A percentile compares a stretch with the other conserved stretches of the same genome.
These are phyloP conservation scores for Coniosporium apollinis DNA, from an alignment of 495 filamentous ascomycete species.

Conservation along the genomic window DNA sequence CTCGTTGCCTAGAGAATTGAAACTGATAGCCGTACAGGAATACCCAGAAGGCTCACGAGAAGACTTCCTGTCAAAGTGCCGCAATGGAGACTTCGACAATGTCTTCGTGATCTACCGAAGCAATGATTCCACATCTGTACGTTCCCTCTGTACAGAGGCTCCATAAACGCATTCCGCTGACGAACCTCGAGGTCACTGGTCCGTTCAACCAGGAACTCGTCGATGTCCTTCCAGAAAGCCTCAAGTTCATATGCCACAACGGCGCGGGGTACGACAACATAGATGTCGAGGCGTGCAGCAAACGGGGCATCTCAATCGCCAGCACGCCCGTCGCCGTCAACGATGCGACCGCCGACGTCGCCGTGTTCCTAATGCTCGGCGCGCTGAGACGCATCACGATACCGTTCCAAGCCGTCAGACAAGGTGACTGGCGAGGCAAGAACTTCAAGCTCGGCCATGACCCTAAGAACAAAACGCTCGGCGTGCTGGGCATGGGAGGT, in stretches of 20 bases:
- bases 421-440: slow-evolving; percentile 36
- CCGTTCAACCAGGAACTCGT: slow-evolving; percentile 21
- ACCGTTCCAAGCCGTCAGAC: slow-evolving; percentile 41
- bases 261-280: slow-evolving; percentile 26
- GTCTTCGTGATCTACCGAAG: slow-evolving; percentile 22
- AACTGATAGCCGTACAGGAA: slow-evolving; percentile 7
- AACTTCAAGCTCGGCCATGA: slow-evolving; percentile 27
- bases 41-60: slow-evolving; percentile 16
- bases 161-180: too few species aligned
- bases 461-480: slow-evolving; percentile 21
- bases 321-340: slow-evolving; percentile 23
- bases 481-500: slow-evolving; percentile 74
- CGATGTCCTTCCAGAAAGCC: slow-evolving; percentile 12
- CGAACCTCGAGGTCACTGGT: slow-evolving; percentile 11
- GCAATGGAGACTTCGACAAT: slow-evolving; percentile 16
- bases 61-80: slow-evolving; percentile 19
- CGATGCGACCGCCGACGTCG: slow-evolving; percentile 20
- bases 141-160: background rate
- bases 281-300: slow-evolving; percentile 18
- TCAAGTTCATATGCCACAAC: slow-evolving; percentile 22
- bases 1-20: background rate
- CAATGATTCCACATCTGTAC: slow-evolving; percentile 17
- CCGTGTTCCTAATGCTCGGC: slow-evolving; percentile 23
- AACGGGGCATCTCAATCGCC: slow-evolving; percentile 15
- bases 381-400: slow-evolving; percentile 38